Evolutionary conservation across 129 eudicot genomes (phyloP), one percentile per base, ranked within the genome.

Genomic region (Logfia minima): DNA sequence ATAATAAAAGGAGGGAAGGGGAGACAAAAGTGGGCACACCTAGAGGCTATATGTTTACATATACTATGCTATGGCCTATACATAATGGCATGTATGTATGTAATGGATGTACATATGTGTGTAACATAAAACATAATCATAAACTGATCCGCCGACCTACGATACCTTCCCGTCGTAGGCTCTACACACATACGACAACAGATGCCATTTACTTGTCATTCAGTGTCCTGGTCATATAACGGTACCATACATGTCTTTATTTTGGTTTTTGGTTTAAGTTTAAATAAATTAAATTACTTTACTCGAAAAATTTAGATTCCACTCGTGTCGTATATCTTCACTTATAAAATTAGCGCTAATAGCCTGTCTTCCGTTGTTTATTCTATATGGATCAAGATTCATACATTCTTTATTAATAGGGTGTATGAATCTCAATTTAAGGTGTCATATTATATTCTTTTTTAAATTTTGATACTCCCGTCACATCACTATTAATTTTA

Each of bases 201-300:
- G 86, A 83, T 83, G 83, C 86, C 86, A 78, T 83, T 83, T 83
- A 83, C 86, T 83, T 83, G 83, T 83, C 86, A 83, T 83, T 83
- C 86, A 79, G 80, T 83, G 83, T 83, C 83, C 77, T 83, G 80
- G 76, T 83, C 73, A 69, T 7, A 68, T 74, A 81, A 75, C 84
- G 80, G 80, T 81, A 75, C 83, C 8, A 48, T 81, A 75, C 79
- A 29, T 3, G 48, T 29, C 35, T 41, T 70, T 68, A 19, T 17
- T 19, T 58, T 14, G 14, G 2, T 26, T 9, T 0, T 18, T 19
- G 1, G 16, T 17, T 59, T 59, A 14, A 53, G 8, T 7, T 0
- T 39, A 9, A 8, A 39, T 53, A 4, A 6, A 16, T 53, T 53
- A 17, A 1, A 24, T 24, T 24, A 17, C 59, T 53, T n/a, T 4